Conservation (phyloP, 345 rosid genomes). For the Turritis glabra region DNA sequence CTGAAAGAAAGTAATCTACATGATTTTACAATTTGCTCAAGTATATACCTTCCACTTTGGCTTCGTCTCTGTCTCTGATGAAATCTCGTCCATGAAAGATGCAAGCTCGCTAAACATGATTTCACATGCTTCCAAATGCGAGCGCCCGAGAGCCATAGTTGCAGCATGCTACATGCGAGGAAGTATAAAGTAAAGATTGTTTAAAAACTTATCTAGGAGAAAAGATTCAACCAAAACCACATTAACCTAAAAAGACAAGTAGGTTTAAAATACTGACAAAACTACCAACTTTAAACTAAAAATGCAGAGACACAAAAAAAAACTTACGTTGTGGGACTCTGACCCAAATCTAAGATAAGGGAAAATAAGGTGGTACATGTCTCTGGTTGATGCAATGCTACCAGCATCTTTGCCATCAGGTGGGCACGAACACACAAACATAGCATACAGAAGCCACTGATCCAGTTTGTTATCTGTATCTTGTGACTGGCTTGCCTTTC, state of each 20-base stretch:
- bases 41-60: constrained; percentile 92
- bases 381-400: constrained; percentile 77
- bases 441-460: constrained; percentile 97
- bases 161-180: constrained; percentile 75
- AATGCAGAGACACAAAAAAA: constrained; percentile 12
- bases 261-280: neutral
- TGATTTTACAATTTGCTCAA: constrained; percentile 19
- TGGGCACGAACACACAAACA: constrained; percentile 96
- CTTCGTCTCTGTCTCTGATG: constrained; percentile 89
- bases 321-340: constrained; percentile 79
- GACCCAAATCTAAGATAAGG: constrained; percentile 88
- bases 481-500: constrained; percentile 85
- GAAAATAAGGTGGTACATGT: constrained; percentile 85
- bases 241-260: constrained; percentile 3
- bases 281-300: constrained; percentile 24
- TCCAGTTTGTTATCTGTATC: constrained; percentile 93
- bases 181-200: constrained; percentile 5
- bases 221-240: constrained; percentile 18
- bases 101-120: constrained; percentile 88
- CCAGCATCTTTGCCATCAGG: constrained; percentile 82
- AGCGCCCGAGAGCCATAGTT: constrained; percentile 96
- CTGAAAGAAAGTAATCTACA: constrained; percentile 6
- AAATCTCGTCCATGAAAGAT: constrained; percentile 89
- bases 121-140: constrained; percentile 97
- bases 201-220: constrained; percentile 2